Evolutionary conservation across 495 filamentous ascomycete genomes (phyloP), one percentile per base, ranked within the genome.

Genomic region (Trichoderma erinaceum): DNA sequence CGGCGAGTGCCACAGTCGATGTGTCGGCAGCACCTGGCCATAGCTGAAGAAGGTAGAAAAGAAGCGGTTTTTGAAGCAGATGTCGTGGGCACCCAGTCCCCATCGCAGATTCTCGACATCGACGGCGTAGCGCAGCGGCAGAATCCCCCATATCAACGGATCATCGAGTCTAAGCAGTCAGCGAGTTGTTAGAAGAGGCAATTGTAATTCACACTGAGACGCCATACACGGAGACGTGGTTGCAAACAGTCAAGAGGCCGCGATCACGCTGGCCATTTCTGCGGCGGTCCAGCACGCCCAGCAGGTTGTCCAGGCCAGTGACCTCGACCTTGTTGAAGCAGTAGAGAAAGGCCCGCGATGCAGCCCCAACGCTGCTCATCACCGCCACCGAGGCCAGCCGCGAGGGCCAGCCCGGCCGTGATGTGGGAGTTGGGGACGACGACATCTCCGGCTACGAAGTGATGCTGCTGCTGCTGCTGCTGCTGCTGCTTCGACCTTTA

Each of bases 231-330:
- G 91, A 93, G 70, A 92, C 85, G 78, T 99, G 95, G 77, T 99
- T 99, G 41, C 91, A 97, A 11, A 98, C 95, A 96, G 94, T 98
- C 69, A 98, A 82, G 69, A 97, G 82, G 35, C 94, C 94, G 73
- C 87, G 86, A 68, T 87, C 79, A 71, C 94, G 85, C 61, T 88
- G 84, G 18, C 87, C 80, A 77, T 96, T 86, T 71, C 82, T 81
- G 66, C 93, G 84, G 56, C 84, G 82, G 71, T 96, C 92, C 21
- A 96, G 78, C 7, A 92, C 74, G n/a, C 89, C 82, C 15, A 92
- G 78, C 69, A 97, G 96, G n/a, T 79, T 72, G 16, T 90, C 86
- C 44, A 94, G 76, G 0, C 93, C 93, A 73, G 86, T 81, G 2
- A 88, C 84, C 70, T 95, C 88, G 27, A 83, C 82, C 3, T 76